phyloP scores from a whole-genome alignment of 2,329 filamentous ascomycete genomes.

The Neocatenulostroma microsporum region DNA sequence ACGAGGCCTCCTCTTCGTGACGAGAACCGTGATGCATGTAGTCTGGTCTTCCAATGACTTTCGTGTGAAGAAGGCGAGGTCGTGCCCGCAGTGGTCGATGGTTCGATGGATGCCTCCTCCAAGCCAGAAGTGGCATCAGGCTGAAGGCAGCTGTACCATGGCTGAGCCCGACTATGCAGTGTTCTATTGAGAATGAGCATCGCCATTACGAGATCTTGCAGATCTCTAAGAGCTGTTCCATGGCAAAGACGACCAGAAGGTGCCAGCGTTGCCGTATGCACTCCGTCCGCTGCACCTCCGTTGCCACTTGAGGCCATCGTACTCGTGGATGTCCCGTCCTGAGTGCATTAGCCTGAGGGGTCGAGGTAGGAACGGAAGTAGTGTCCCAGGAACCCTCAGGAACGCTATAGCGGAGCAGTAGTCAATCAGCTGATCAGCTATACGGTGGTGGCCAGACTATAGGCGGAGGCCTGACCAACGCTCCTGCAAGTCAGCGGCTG shows the following conservation, averaged over 20 bases:
- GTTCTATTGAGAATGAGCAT: constrained; percentile 3
- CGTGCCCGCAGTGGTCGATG: neutral
- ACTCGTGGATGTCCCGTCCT: too few relatives aligned
- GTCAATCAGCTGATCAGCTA: too few relatives aligned
- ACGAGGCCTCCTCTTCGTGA: neutral
- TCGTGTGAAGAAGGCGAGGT: neutral
- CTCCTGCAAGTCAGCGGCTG: too few relatives aligned
- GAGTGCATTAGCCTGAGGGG: neutral
- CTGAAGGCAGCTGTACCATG: neutral
- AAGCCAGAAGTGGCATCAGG: constrained; percentile 1
- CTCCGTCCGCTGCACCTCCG: too few relatives aligned
- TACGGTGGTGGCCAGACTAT: too few relatives aligned
- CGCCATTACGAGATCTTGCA: neutral
- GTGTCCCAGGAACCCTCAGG: neutral
- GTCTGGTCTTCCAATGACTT: too few relatives aligned
- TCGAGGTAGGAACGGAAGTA: neutral
- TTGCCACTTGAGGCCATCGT: too few relatives aligned
- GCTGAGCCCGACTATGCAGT: constrained; percentile 4
- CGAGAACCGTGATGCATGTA: constrained; percentile 1
- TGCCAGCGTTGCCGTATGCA: too few relatives aligned
- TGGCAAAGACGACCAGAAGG: constrained; percentile 3
- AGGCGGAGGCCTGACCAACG: too few relatives aligned
- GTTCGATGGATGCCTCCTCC: neutral
- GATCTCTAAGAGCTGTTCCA: neutral
- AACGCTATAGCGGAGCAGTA: too few relatives aligned